Evolutionary conservation across 192 early-diverging fungal genomes (phyloP), one percentile per base, ranked within the genome.

Genomic region (Dispira simplex): DNA sequence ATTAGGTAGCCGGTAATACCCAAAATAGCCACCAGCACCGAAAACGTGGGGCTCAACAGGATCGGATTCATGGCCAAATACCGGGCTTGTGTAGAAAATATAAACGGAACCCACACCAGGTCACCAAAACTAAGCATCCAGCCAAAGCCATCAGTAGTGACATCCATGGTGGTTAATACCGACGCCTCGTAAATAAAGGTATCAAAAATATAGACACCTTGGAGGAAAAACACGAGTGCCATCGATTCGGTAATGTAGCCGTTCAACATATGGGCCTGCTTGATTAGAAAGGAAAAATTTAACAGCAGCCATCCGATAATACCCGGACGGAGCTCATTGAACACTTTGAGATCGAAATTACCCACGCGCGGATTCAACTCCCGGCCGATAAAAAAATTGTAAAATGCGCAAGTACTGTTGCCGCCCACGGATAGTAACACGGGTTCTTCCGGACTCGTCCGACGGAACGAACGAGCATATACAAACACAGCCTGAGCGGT

Each of bases 71-170:
- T 66, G 23, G 85, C 74, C 65, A 97, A 80, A 73, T 89, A 97
- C 54, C 92, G 81, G 0, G 92, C 86, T 74, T 98, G 95, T 10
- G 95, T 70, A 12, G 88, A 81, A 67, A 93, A 98, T 46, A 83
- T 88, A 74, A 90, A 84, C 14, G 91, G 91, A 32, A 98, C 83
- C 95, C 95, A 98, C 18, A 84, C 83, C 46, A 93, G 71, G 46
- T 89, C 77, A 56, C 85, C 86, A 69, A 86, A 86, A 26, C 81
- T 79, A 51, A 90, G 78, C 89, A 90, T 89, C 70, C 81, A 92
- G 11, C 95, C 95, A 71, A 98, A 96, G 10, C 95, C 95, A 69
- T 98, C 95, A 8, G 89, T 93, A 20, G 86, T 91, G n/a, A 98
- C 90, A 64, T 98, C 93, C 91, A 96, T 95, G 8, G 93, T 98